Evolutionary conservation across 306 rosid genomes (phyloP).

Genomic region (Spatholobus suberectus): DNA sequence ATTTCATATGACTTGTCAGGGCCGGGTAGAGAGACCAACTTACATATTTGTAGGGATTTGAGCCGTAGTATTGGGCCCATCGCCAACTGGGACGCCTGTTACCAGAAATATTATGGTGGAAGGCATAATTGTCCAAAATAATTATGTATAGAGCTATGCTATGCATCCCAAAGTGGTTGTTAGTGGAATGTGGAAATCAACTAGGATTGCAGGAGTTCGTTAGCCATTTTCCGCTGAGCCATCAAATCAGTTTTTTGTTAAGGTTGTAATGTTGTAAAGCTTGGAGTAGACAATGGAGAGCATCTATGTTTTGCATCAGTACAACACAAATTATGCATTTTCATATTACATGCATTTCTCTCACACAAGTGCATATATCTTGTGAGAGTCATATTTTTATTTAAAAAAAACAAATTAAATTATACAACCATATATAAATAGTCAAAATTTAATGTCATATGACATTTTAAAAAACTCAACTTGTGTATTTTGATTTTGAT

Average conservation of each 20-base stretch:
- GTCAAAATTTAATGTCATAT: no score
- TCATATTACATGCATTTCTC: no score
- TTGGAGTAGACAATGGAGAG: not conserved
- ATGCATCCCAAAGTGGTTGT: not conserved
- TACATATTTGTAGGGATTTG: constrained; percentile 12
- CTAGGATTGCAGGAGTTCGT: not conserved
- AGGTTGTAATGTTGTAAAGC: not conserved
- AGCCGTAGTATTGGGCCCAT: constrained; percentile 46
- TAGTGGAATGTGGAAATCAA: constrained; percentile 30
- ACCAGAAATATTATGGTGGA: not conserved
- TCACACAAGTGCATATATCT: no score
- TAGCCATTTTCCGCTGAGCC: constrained; percentile 24
- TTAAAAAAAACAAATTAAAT: no score
- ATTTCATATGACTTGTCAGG: constrained; percentile 28
- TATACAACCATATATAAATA: no score
- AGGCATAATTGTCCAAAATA: constrained; percentile 3
- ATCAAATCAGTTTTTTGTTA: constrained; percentile 25
- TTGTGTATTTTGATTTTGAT: no score
- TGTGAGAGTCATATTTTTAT: no score
- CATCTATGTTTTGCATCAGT: not conserved
- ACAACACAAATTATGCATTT: not conserved
- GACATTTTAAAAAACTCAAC: no score
- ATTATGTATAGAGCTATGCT: not conserved
- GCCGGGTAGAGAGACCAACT: constrained; percentile 3
- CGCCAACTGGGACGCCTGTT: not conserved